A percentile compares a stretch with the other conserved stretches of the same genome.
Conservation (phyloP, 1,284 basidiomycete genomes). For the Mycena citricolor region DNA sequence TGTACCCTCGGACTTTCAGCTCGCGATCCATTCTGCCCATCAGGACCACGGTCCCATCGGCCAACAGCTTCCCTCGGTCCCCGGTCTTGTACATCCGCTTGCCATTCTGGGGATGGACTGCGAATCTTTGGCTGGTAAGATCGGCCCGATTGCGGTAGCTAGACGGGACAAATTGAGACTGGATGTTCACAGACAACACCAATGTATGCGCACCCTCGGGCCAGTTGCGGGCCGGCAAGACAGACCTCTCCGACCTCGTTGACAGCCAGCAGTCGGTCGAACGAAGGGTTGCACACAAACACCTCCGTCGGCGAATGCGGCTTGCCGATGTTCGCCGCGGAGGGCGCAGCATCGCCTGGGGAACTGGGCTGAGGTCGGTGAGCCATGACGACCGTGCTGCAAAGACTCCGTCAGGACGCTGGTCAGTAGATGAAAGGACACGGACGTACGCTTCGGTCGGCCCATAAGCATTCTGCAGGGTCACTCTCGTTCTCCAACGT, state of each 20-base stretch:
- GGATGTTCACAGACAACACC: not conserved
- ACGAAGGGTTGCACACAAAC: not conserved
- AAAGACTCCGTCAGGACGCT: too few species aligned
- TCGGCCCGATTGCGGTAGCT: not conserved
- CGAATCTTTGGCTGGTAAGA: not conserved
- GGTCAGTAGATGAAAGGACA: not conserved
- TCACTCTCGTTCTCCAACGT: not conserved
- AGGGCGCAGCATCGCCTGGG: not conserved
- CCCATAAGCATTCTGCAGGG: slow-evolving; percentile 1
- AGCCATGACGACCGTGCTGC: not conserved
- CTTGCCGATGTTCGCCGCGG: not conserved
- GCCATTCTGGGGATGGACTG: not conserved
- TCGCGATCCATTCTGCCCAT: not conserved
- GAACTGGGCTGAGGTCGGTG: not conserved
- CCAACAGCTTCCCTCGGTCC: not conserved
- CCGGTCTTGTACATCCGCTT: not conserved
- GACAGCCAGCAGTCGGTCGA: not conserved
- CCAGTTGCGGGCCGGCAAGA: not conserved
- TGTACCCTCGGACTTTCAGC: not conserved
- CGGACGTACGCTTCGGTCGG: not conserved
- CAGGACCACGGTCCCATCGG: not conserved
- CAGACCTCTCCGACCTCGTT: not conserved
- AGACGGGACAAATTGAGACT: not conserved
- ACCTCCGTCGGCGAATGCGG: not conserved
- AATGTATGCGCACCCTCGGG: not conserved